phyloP scores from a whole-genome alignment of 2,329 filamentous ascomycete species.

The Trichoderma harzianum region DNA sequence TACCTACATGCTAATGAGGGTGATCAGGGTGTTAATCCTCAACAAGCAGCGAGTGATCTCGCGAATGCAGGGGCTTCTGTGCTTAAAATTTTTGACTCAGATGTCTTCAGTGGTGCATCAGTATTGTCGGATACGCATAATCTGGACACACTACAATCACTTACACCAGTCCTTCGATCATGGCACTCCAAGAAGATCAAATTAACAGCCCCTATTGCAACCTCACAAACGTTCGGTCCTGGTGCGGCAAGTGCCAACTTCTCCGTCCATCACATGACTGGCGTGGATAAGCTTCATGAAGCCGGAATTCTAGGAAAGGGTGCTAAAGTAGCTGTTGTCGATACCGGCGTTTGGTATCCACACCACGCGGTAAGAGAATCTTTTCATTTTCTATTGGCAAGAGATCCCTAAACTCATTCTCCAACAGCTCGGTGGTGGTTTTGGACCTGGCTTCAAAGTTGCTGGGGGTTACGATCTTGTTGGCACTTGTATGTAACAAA shows the following conservation, averaged over 20 bases:
- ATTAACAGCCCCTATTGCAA: neutral
- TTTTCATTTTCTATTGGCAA: constrained; percentile 17
- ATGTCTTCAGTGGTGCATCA: neutral
- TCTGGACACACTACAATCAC: neutral
- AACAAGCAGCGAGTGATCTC: neutral
- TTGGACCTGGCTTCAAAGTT: neutral
- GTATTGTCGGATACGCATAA: neutral
- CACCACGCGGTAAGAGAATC: constrained; percentile 35
- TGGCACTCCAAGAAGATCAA: neutral
- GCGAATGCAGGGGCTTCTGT: neutral
- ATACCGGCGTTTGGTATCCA: constrained; percentile 39
- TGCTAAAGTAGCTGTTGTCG: constrained; percentile 37
- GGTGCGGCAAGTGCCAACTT: constrained; percentile 25
- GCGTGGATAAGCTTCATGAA: constrained; percentile 37
- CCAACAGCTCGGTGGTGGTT: constrained; percentile 27
- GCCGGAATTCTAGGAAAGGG: constrained; percentile 36
- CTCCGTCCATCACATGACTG: constrained; percentile 36
- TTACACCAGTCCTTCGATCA: neutral
- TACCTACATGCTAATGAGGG: neutral
- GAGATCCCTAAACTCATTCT: neutral
- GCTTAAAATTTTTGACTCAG: neutral
- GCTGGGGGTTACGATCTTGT: neutral
- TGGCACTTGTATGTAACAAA: neutral
- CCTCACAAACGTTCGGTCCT: neutral
- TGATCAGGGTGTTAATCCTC: neutral